These are phyloP conservation scores for Chlamydomonas sphaeroides DNA, from an alignment of 139 green algal species.

Conservation along the genomic window DNA sequence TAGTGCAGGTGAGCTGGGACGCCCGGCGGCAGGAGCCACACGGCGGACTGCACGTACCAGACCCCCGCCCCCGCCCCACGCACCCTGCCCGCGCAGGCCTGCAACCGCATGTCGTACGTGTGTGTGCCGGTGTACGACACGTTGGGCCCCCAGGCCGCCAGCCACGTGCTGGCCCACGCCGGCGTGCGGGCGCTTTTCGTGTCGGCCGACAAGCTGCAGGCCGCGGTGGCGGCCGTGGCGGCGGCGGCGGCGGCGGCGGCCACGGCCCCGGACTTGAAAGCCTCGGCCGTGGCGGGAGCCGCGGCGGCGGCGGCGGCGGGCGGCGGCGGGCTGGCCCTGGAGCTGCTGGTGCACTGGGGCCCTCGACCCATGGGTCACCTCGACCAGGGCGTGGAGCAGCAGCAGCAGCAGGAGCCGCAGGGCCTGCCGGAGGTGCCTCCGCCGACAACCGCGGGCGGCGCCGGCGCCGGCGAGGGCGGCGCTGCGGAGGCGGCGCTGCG, in stretches of 20 bases:
- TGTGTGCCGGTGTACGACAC: slow-evolving; percentile 95
- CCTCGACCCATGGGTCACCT: slow-evolving; percentile 20
- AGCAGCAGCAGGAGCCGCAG: background rate
- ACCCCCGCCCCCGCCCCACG: too few species aligned
- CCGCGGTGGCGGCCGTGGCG: background rate
- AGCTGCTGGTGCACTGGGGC: slow-evolving; percentile 13
- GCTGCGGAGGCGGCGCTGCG: background rate
- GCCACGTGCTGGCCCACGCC: slow-evolving; percentile 88
- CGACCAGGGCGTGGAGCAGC: background rate
- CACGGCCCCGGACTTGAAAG: too few species aligned
- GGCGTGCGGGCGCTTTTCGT: slow-evolving; percentile 38
- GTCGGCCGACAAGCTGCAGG: slow-evolving; percentile 2
- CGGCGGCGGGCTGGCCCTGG: background rate
- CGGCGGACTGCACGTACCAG: too few species aligned
- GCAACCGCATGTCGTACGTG: slow-evolving; percentile 81
- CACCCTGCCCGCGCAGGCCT: slow-evolving; percentile 66
- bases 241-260: too few species aligned
- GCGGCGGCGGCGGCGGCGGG: background rate
- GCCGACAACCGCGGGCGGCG: too few species aligned
- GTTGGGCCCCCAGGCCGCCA: slow-evolving; percentile 84
- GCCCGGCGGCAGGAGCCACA: too few species aligned
- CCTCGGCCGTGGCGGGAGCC: too few species aligned
- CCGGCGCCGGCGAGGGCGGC: background rate
- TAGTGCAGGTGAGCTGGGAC: slow-evolving; percentile 59
- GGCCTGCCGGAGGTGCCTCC: too few species aligned